phyloP scores from a whole-genome alignment of 2,329 filamentous ascomycete species.

The Penicillium sp. region DNA sequence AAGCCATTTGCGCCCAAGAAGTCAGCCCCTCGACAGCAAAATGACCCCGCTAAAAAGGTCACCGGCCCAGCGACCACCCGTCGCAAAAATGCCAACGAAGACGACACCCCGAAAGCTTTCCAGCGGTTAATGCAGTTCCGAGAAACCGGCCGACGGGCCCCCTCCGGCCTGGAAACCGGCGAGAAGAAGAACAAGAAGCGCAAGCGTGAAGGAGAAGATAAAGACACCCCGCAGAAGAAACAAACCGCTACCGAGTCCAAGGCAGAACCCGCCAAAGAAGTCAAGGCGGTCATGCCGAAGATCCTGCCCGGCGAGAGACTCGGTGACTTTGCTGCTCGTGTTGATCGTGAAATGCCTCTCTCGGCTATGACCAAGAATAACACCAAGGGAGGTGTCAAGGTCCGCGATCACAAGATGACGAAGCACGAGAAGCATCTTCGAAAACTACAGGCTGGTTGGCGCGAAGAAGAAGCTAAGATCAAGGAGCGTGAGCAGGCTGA shows the following conservation, averaged over 20 bases:
- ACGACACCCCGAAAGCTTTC: conserved; percentile 89
- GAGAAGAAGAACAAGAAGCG: conserved; percentile 49
- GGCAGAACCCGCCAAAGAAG: conserved; percentile 12
- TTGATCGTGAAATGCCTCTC: conserved; percentile 80
- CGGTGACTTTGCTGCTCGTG: conserved; percentile 75
- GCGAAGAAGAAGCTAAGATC: conserved; percentile 52
- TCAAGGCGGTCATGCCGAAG: conserved; percentile 49
- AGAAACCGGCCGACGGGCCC: conserved; percentile 54
- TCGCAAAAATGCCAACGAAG: conserved; percentile 43
- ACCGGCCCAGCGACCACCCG: conserved; percentile 47
- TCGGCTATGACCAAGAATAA: conserved; percentile 64
- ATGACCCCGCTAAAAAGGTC: conserved; percentile 41
- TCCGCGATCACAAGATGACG: conserved; percentile 62
- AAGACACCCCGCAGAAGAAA: conserved; percentile 12
- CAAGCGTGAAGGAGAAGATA: conserved; percentile 36
- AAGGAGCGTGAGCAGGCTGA: conserved; percentile 77
- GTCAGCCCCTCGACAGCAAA: neutral
- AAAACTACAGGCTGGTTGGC: conserved; percentile 58
- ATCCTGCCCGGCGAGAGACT: conserved; percentile 83
- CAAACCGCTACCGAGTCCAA: conserved; percentile 1
- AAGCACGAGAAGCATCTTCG: conserved; percentile 79
- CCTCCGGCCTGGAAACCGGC: conserved; percentile 63
- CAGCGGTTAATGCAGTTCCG: conserved; percentile 77
- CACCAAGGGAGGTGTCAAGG: conserved; percentile 29
- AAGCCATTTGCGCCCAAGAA: conserved; percentile 12